phyloP scores from a whole-genome alignment of 495 filamentous ascomycete genomes.

The Aspergillus conjunctus region DNA sequence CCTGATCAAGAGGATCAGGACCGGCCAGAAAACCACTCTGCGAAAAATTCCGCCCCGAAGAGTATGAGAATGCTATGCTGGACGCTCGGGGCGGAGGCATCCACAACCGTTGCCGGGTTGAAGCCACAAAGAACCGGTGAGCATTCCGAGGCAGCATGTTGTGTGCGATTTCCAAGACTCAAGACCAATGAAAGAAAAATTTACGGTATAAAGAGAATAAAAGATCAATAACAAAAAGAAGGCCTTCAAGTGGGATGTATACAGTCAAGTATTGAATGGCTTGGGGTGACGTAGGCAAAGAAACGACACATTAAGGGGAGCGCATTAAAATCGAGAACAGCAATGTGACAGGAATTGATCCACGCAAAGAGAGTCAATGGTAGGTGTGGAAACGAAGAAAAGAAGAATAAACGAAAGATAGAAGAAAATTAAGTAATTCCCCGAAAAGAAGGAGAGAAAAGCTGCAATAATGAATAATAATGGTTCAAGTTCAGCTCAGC shows the following conservation, averaged over 20 bases:
- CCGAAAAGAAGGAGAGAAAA: constrained; percentile 1
- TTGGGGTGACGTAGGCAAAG: background rate
- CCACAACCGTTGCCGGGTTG: constrained; percentile 26
- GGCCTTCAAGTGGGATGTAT: background rate
- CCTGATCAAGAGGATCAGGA: constrained; percentile 40
- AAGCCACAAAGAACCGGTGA: constrained; percentile 26
- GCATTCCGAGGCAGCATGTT: constrained; percentile 28
- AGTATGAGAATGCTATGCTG: constrained; percentile 11
- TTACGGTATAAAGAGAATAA: background rate
- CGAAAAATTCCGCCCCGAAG: constrained; percentile 34
- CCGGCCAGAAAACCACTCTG: constrained; percentile 29
- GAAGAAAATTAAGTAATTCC: constrained; percentile 11
- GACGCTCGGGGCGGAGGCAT: constrained; percentile 18
- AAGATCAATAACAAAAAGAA: background rate
- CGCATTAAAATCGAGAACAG: background rate
- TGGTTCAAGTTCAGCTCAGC: too few species aligned
- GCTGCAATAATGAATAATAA: too few species aligned
- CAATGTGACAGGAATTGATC: background rate
- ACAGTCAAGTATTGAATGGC: background rate
- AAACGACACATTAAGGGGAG: background rate
- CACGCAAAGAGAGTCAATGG: constrained; percentile 7
- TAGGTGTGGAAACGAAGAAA: constrained; percentile 9
- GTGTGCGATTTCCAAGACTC: background rate
- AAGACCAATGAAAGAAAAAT: background rate
- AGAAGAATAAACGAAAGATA: constrained; percentile 16